Conservation (phyloP, 345 rosid species). For the Kernera saxatilis region DNA sequence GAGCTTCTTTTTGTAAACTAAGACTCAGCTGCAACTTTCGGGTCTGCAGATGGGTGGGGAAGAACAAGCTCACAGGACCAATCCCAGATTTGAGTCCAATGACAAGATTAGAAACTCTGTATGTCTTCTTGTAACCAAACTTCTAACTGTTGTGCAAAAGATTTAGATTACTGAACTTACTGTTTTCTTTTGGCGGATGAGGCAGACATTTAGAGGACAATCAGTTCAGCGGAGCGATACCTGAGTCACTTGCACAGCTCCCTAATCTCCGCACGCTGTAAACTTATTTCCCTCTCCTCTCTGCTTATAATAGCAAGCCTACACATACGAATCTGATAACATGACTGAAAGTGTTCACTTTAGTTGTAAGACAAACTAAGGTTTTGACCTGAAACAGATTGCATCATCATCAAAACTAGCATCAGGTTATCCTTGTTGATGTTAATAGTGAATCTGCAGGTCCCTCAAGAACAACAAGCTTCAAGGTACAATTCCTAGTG, state of each 20-base stretch:
- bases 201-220: conserved; percentile 79
- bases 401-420: conserved; percentile 14
- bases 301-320: not conserved
- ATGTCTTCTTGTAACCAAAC: conserved; percentile 27
- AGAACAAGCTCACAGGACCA: conserved; percentile 57
- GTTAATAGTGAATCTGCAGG: conserved; percentile 39
- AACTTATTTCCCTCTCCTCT: conserved; percentile 19
- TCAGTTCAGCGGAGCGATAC: conserved; percentile 57
- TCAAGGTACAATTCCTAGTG: conserved; percentile 48
- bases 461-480: conserved; percentile 61
- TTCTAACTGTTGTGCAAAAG: not conserved
- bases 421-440: conserved; percentile 1
- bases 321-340: not conserved
- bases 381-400: not conserved
- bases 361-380: not conserved
- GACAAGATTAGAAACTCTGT: conserved; percentile 56
- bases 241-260: conserved; percentile 55
- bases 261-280: conserved; percentile 50
- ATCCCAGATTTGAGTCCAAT: conserved; percentile 59
- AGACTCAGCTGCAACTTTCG: conserved; percentile 14
- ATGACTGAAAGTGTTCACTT: not conserved
- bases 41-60: conserved; percentile 61
- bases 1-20: conserved; percentile 6
- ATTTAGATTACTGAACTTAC: not conserved
- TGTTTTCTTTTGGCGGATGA: not conserved